Conservation (phyloP, 805 yeast genomes). For the Candida verbasci region DNA sequence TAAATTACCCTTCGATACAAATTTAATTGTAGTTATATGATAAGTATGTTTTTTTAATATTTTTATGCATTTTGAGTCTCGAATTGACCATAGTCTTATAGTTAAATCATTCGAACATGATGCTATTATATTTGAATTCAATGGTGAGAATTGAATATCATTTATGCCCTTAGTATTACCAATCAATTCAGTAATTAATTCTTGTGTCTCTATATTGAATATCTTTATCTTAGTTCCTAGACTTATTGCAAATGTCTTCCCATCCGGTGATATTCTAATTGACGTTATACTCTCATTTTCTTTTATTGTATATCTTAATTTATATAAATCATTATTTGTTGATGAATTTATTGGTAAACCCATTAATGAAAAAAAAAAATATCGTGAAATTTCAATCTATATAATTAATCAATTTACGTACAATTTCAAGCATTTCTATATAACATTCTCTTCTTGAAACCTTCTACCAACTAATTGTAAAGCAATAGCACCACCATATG, state of each 20-base stretch:
- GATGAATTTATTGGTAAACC: too few relatives aligned
- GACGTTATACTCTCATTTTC: slow-evolving; percentile 27
- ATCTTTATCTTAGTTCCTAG: slow-evolving; percentile 26
- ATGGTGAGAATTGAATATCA: slow-evolving; percentile 72
- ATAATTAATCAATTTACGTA: slow-evolving; percentile 4
- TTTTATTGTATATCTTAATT: neutral
- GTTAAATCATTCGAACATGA: slow-evolving; percentile 86
- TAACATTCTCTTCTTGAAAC: slow-evolving; percentile 58
- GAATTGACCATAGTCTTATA: slow-evolving; percentile 65
- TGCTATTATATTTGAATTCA: slow-evolving; percentile 64
- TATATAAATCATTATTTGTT: slow-evolving; percentile 5
- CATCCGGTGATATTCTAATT: slow-evolving; percentile 60
- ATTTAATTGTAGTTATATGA: slow-evolving; percentile 70
- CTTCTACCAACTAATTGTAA: slow-evolving; percentile 62
- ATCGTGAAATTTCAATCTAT: slow-evolving; percentile 5
- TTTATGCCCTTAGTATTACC: slow-evolving; percentile 75
- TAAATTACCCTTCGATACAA: slow-evolving; percentile 71
- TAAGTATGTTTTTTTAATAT: slow-evolving; percentile 76
- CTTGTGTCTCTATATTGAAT: slow-evolving; percentile 22
- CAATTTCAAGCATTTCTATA: slow-evolving; percentile 42
- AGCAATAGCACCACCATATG: slow-evolving; percentile 59
- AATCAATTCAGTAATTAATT: slow-evolving; percentile 25
- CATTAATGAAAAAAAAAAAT: too few relatives aligned
- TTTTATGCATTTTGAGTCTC: slow-evolving; percentile 40
- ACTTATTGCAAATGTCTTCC: slow-evolving; percentile 50